Evolutionary conservation across 257 asterid genomes (phyloP).

Genomic region (Cinchona pubescens): DNA sequence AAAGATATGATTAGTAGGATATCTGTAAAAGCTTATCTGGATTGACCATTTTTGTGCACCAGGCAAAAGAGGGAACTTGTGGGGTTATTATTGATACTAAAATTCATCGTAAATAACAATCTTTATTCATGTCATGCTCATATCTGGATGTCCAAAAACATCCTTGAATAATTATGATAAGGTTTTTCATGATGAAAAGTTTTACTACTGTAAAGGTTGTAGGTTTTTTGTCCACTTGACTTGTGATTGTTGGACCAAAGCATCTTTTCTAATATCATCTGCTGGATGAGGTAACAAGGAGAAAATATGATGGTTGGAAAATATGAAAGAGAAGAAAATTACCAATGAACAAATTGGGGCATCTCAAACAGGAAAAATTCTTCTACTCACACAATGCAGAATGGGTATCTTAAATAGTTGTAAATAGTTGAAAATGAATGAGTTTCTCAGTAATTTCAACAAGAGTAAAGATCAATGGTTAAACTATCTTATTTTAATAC

Average conservation of each 20-base stretch:
- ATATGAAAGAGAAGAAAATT: not conserved
- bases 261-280: not conserved
- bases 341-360: not conserved
- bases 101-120: not conserved
- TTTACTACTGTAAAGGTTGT: not conserved
- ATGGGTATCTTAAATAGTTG: too few species aligned
- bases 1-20: not conserved
- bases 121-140: not conserved
- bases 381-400: too few species aligned
- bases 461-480: too few species aligned
- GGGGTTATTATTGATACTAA: not conserved
- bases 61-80: not conserved
- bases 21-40: not conserved
- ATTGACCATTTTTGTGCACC: not conserved
- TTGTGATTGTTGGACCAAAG: not conserved
- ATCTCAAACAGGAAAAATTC: too few species aligned
- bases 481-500: too few species aligned
- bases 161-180: too few species aligned
- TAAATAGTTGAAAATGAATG: too few species aligned
- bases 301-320: not conserved
- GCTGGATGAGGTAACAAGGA: not conserved
- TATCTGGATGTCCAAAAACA: not conserved
- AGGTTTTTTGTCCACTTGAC: not conserved
- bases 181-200: conserved; percentile 3
- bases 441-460: too few species aligned